Conservation (phyloP, 371 early-diverging fungal species). For the Dipsacomyces acuminosporus region DNA sequence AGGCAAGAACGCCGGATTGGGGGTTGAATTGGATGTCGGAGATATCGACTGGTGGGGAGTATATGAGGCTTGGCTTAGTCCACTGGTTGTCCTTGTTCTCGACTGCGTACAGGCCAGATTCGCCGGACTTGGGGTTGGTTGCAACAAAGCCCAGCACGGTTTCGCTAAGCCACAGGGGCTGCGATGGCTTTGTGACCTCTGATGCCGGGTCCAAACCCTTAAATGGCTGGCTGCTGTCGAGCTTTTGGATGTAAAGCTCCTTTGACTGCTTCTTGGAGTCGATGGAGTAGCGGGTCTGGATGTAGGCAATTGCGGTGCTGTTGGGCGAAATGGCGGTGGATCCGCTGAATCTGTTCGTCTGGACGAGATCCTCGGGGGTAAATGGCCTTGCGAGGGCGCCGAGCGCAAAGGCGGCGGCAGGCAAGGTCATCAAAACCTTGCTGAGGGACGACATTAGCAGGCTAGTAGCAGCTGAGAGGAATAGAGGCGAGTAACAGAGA, state of each 20-base stretch:
- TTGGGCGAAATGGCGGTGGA: conserved; percentile 31
- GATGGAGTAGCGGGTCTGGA: conserved; percentile 40
- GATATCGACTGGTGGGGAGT: conserved; percentile 19
- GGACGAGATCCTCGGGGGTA: conserved; percentile 42
- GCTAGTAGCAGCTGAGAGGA: background rate
- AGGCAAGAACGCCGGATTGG: conserved; percentile 25
- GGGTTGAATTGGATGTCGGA: conserved; percentile 25
- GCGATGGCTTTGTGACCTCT: conserved; percentile 41
- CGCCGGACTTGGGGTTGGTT: conserved; percentile 6
- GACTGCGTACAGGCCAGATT: conserved; percentile 25
- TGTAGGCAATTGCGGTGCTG: conserved; percentile 22
- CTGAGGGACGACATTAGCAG: conserved; percentile 1
- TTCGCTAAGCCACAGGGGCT: conserved; percentile 41
- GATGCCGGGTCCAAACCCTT: too few species aligned
- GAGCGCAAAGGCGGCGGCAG: conserved; percentile 14
- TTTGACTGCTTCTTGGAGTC: conserved; percentile 28
- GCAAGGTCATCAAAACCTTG: conserved; percentile 8
- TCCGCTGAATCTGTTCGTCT: conserved; percentile 34
- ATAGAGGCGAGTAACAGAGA: background rate
- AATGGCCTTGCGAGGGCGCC: conserved; percentile 29
- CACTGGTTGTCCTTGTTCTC: conserved; percentile 11
- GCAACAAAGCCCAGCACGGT: conserved; percentile 29
- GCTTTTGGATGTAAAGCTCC: conserved; percentile 25
- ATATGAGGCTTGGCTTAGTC: conserved; percentile 31
- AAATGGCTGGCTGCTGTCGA: conserved; percentile 5